Conservation (phyloP, 176 grass and related monocot genomes). For the Oryza coarctata region DNA sequence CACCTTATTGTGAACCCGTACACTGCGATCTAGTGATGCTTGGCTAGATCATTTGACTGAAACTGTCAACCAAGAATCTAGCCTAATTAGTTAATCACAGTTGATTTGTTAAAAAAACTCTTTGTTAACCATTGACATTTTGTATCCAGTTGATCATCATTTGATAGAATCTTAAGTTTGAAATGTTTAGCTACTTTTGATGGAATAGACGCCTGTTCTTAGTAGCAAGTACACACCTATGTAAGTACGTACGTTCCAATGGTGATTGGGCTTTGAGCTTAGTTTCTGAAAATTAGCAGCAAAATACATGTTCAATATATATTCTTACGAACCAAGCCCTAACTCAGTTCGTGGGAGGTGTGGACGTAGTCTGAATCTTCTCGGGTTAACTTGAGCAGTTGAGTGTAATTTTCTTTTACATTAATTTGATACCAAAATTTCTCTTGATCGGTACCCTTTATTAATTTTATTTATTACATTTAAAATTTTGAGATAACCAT, state of each 20-base stretch:
- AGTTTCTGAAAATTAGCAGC: background rate
- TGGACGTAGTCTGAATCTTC: background rate
- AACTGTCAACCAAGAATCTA: slow-evolving; percentile 14
- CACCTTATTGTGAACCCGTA: background rate
- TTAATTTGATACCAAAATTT: background rate
- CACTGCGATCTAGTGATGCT: background rate
- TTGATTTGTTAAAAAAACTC: background rate
- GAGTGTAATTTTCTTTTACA: background rate
- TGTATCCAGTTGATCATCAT: background rate
- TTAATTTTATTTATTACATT: background rate
- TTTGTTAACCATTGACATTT: slow-evolving; percentile 3
- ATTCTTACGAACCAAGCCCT: background rate
- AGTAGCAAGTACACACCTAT: background rate
- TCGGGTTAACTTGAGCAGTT: background rate
- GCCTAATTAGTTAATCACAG: background rate
- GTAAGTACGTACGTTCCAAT: background rate
- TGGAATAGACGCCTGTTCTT: background rate
- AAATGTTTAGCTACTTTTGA: slow-evolving; percentile 4
- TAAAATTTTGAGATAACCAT: background rate
- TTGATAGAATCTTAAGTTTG: slow-evolving; percentile 11
- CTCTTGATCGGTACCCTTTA: background rate
- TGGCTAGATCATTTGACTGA: slow-evolving; percentile 20
- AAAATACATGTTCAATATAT: background rate
- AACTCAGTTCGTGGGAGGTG: background rate
- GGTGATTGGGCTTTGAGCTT: background rate